These are phyloP conservation scores for Nothophytophthora sp. DNA, from an alignment of 352 stramenopile genomes.

Conservation along the genomic window DNA sequence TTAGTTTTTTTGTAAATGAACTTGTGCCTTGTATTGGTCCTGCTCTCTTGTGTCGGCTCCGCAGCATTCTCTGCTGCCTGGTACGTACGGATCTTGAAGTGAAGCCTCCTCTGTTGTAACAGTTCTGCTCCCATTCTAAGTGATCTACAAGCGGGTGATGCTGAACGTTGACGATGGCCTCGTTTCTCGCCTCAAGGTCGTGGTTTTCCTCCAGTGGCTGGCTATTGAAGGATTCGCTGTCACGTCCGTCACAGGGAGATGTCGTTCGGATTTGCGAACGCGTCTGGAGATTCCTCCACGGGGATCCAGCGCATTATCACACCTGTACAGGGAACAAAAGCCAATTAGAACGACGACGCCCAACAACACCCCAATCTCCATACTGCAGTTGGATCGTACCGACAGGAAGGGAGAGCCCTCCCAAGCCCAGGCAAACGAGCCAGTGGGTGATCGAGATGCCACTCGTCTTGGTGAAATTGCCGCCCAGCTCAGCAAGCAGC, in stretches of 20 bases:
- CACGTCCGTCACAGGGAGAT: constrained; percentile 39
- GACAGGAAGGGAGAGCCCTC: constrained; percentile 62
- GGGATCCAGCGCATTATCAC: constrained; percentile 79
- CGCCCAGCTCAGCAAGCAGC: constrained; percentile 95
- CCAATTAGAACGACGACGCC: background rate
- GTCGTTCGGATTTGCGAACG: constrained; percentile 78
- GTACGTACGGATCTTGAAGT: too few species aligned
- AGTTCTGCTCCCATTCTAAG: background rate
- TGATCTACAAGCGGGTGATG: too few species aligned
- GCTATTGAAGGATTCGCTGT: background rate
- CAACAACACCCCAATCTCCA: background rate
- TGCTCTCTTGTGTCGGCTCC: too few species aligned
- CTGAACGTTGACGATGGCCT: too few species aligned
- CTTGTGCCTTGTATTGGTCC: too few species aligned
- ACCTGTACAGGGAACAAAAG: constrained; percentile 23
- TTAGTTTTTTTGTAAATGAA: constrained; percentile 34
- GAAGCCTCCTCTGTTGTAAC: background rate
- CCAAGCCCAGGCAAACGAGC: constrained; percentile 62
- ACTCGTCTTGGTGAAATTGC: constrained; percentile 85
- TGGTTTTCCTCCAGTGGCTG: too few species aligned
- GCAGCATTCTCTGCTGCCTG: background rate
- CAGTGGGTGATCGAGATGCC: constrained; percentile 63
- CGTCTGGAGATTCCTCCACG: constrained; percentile 55
- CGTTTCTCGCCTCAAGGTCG: too few species aligned
- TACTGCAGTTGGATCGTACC: constrained; percentile 37